Conservation (phyloP, 257 asterid species). For the Solanum pinnatisectum region DNA sequence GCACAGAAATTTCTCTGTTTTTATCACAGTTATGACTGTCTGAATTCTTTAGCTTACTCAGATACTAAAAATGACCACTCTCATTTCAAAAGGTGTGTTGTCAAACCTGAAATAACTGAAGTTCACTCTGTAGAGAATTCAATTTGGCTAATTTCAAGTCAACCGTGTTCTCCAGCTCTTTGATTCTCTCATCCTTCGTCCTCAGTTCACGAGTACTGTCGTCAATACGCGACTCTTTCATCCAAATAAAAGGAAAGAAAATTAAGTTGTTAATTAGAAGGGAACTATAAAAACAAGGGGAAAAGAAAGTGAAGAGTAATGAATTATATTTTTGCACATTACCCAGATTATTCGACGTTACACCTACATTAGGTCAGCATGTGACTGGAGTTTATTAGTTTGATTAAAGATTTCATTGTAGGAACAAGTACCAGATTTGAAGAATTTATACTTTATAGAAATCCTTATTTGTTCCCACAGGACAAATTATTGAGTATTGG, state of each 20-base stretch:
- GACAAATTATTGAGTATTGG: neutral
- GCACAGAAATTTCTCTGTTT: neutral
- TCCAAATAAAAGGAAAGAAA: neutral
- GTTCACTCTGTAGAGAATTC: slow-evolving; percentile 24
- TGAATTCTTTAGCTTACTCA: neutral
- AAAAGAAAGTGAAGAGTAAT: neutral
- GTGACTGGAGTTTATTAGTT: neutral
- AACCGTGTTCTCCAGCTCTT: slow-evolving; percentile 18
- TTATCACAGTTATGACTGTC: neutral
- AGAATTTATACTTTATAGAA: neutral
- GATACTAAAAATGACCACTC: neutral
- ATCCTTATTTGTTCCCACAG: neutral
- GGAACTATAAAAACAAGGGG: neutral
- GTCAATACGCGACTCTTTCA: slow-evolving; percentile 21
- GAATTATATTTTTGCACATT: neutral
- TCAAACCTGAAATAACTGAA: slow-evolving; percentile 22
- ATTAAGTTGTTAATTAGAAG: neutral
- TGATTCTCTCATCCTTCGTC: slow-evolving; percentile 24
- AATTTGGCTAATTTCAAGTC: slow-evolving; percentile 27
- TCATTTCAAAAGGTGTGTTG: neutral
- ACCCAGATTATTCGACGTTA: neutral
- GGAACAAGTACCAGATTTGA: neutral
- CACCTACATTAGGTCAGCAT: neutral
- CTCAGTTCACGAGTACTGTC: slow-evolving; percentile 18
- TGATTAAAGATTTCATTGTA: neutral